A percentile compares a stretch with the other conserved stretches of the same genome.
These are phyloP conservation scores for Acorus calamus DNA, from an alignment of 106 monocot genomes.

Conservation along the genomic window DNA sequence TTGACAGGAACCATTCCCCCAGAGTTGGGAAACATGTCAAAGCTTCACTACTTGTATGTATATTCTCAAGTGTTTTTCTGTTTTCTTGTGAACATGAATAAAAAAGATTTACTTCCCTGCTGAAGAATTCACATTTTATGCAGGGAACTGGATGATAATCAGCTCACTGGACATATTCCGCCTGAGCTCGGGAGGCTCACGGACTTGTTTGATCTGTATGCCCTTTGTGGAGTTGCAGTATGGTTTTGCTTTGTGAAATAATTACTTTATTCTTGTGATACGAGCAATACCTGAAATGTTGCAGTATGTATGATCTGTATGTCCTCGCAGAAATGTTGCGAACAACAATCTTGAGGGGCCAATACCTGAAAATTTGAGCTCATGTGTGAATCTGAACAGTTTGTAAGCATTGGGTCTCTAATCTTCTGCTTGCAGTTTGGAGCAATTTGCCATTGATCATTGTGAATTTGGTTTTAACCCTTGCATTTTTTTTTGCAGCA, in stretches of 20 bases:
- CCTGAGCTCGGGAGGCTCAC: slow-evolving; percentile 65
- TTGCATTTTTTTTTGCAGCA: slow-evolving; percentile 23
- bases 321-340: slow-evolving; percentile 62
- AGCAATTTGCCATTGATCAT: background rate
- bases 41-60: slow-evolving; percentile 75
- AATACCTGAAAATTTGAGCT: slow-evolving; percentile 85
- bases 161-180: slow-evolving; percentile 54
- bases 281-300: background rate
- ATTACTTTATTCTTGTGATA: no score
- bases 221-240: background rate
- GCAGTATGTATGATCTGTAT: background rate
- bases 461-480: background rate
- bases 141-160: slow-evolving; percentile 92
- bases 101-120: no score
- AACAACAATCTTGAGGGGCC: slow-evolving; percentile 83
- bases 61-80: background rate
- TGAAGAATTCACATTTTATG: background rate
- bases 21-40: slow-evolving; percentile 90
- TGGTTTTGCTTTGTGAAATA: no score
- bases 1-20: slow-evolving; percentile 80
- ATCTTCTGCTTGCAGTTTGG: background rate
- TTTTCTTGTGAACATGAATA: background rate
- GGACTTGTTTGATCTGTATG: slow-evolving; percentile 65
- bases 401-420: slow-evolving; percentile 37
- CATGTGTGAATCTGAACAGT: slow-evolving; percentile 83